Conservation (phyloP, 306 rosid genomes). For the Quercus rubra region DNA sequence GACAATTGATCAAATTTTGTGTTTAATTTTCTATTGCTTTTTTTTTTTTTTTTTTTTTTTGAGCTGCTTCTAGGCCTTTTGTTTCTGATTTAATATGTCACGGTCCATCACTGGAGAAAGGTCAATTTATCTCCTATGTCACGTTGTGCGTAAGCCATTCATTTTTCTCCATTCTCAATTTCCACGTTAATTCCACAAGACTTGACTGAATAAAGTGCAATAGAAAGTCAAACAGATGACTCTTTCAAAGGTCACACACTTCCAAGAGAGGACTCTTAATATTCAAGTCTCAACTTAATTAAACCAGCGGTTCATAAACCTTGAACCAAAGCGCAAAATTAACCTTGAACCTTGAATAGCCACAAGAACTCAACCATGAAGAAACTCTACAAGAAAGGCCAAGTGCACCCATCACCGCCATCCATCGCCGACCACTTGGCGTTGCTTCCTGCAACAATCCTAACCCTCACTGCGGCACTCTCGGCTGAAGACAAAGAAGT, state of each 20-base stretch:
- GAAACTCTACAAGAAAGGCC: constrained; percentile 35
- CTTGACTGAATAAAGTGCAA: too few relatives aligned
- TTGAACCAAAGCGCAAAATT: not conserved
- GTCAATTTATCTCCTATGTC: not conserved
- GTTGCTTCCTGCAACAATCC: constrained; percentile 25
- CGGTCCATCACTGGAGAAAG: not conserved
- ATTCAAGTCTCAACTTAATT: not conserved
- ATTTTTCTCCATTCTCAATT: not conserved
- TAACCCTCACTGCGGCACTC: constrained; percentile 13
- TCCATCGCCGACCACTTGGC: constrained; percentile 18
- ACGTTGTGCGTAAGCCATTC: not conserved
- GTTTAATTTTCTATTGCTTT: too few relatives aligned
- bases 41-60: too few relatives aligned
- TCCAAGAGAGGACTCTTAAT: not conserved
- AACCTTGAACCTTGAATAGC: not conserved
- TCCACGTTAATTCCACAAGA: not conserved
- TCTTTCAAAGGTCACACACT: not conserved
- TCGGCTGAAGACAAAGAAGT: constrained; percentile 28
- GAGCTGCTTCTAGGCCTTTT: too few relatives aligned
- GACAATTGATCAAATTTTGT: too few relatives aligned
- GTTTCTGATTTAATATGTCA: not conserved
- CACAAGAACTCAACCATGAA: constrained; percentile 12
- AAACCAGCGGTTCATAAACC: not conserved
- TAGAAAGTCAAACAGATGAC: not conserved
- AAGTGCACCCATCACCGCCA: constrained; percentile 31